These are phyloP conservation scores for Aureobasidium sp. DNA, from an alignment of 2,329 filamentous ascomycete genomes.

Conservation along the genomic window DNA sequence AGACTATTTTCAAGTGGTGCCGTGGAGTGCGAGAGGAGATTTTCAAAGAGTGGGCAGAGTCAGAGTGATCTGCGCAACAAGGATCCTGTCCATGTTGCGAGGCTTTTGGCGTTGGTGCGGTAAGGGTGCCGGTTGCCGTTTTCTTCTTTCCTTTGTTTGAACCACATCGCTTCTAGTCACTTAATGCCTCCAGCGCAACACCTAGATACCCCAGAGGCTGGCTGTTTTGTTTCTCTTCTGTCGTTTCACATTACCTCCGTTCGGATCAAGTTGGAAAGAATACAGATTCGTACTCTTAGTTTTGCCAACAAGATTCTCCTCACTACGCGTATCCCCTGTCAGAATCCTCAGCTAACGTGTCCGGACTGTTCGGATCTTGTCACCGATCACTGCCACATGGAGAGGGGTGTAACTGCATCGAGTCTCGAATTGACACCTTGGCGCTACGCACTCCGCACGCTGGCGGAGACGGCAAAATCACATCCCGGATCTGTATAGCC, in stretches of 20 bases:
- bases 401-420: not conserved
- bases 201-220: slow-evolving; percentile 12
- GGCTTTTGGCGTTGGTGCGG: not conserved
- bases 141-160: slow-evolving; percentile 3
- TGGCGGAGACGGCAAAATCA: slow-evolving; percentile 4
- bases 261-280: not conserved
- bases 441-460: not conserved
- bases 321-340: not conserved
- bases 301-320: not conserved
- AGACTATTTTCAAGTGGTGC: slow-evolving; percentile 77
- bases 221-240: not conserved
- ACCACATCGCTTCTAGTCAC: not conserved
- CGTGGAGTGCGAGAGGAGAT: slow-evolving; percentile 75
- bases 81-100: not conserved
- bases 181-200: slow-evolving; percentile 8
- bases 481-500: not conserved
- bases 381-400: not conserved
- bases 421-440: not conserved
- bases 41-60: slow-evolving; percentile 55
- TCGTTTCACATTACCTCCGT: not conserved
- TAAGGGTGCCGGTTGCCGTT: not conserved
- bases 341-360: not conserved
- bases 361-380: not conserved
- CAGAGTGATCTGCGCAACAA: not conserved
- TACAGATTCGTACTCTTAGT: not conserved